These are phyloP conservation scores for Colletotrichum karsti DNA, from an alignment of 2,329 filamentous ascomycete species.

Conservation along the genomic window DNA sequence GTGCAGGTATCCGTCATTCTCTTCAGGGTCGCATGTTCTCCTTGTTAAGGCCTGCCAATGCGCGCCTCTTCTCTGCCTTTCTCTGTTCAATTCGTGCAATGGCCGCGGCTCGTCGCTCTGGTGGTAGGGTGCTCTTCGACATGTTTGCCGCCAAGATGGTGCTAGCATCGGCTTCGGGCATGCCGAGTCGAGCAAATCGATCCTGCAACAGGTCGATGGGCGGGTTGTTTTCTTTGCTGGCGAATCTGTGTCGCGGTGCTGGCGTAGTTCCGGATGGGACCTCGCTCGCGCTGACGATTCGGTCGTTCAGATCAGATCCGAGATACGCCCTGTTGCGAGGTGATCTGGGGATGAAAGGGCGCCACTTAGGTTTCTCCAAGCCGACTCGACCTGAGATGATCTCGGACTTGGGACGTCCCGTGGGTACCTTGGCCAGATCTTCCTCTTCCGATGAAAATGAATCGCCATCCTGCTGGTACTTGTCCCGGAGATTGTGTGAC, in stretches of 20 bases:
- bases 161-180: slow-evolving; percentile 41
- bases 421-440: background rate
- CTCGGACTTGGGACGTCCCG: slow-evolving; percentile 16
- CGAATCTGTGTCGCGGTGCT: slow-evolving; percentile 35
- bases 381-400: slow-evolving; percentile 18
- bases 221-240: slow-evolving; percentile 35
- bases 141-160: slow-evolving; percentile 45
- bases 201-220: slow-evolving; percentile 55
- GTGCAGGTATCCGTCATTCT: slow-evolving; percentile 4
- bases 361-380: slow-evolving; percentile 47
- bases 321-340: slow-evolving; percentile 48
- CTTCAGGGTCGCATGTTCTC: slow-evolving; percentile 57
- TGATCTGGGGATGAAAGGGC: slow-evolving; percentile 50
- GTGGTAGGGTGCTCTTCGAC: slow-evolving; percentile 54
- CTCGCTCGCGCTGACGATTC: slow-evolving; percentile 38
- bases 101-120: slow-evolving; percentile 61
- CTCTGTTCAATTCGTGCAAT: slow-evolving; percentile 63
- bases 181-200: slow-evolving; percentile 55
- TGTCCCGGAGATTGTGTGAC: slow-evolving; percentile 42
- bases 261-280: slow-evolving; percentile 32
- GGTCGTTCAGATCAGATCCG: slow-evolving; percentile 40
- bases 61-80: slow-evolving; percentile 57
- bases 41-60: slow-evolving; percentile 50
- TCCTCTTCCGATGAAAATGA: slow-evolving; percentile 17
- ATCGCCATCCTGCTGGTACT: slow-evolving; percentile 42